Evolutionary conservation across 805 yeast species (phyloP), one percentile per base, ranked within the genome.

Genomic region (Candida ortonii): DNA sequence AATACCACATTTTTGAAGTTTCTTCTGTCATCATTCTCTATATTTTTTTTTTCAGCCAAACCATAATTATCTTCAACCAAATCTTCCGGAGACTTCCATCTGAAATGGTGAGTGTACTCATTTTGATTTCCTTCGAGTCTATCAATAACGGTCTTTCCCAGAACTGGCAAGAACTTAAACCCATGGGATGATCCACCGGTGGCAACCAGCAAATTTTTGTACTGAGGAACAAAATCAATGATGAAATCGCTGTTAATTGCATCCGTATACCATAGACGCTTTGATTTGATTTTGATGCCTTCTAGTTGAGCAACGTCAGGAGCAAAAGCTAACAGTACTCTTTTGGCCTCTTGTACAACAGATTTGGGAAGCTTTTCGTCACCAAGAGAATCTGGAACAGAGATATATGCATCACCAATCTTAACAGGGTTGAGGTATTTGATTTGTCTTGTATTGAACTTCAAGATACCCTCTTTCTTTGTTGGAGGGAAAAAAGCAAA

Each of bases 101-200:
- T 43, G 25, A 47, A 47, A 5, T 33, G 8, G 13, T 43, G 33
- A 5, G 52, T 47, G 20, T 39, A 46, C 8, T 25, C 35, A 21
- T 41, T 37, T 3, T 8, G 12, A 9, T 22, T 11, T 11, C 37
- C 44, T 25, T 39, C 27, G 15, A 49, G 19, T 10, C 34, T 22
- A 22, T 39, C 34, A 18, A 50, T 49, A 10, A 47, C 34, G 14
- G 33, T 35, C 25, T 38, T 37, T 8, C 54, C 54, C 12, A 40
- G 17, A 11, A 46, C 45, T 10, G 54, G 54, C 15, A 50, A 35
- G 25, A 50, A 47, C 26, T 51, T 51, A 20, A 51, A 49, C 3
- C 35, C 55, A 40, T 51, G 55, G 4, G 43, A 39, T 3, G 53
- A 47, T 20, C 50, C 57, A 22, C 55, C 57, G 17, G 49, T 35